Conservation (phyloP, 2,329 filamentous ascomycete genomes). For the Fusarium sp. region DNA sequence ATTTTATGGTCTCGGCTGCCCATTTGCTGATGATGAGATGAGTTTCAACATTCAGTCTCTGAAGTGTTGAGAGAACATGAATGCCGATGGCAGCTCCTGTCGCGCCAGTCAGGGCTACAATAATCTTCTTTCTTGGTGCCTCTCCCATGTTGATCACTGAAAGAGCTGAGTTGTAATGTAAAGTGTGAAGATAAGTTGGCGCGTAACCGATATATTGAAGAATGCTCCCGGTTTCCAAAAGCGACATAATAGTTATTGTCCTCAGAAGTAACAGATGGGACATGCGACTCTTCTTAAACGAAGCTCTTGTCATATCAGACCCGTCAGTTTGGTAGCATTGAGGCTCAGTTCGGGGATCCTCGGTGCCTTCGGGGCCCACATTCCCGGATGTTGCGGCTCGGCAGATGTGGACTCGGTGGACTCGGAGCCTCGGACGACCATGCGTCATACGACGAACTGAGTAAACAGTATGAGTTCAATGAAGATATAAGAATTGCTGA, state of each 20-base stretch:
- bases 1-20: constrained; percentile 59
- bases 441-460: not conserved
- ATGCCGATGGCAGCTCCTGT: constrained; percentile 58
- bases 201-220: not conserved
- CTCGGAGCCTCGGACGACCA: constrained; percentile 6
- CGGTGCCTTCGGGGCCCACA: not conserved
- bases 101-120: constrained; percentile 62
- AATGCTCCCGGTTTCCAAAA: not conserved
- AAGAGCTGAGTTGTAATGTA: not conserved
- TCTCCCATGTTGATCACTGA: not conserved
- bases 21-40: constrained; percentile 61
- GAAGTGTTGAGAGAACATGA: constrained; percentile 53
- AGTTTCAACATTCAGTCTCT: constrained; percentile 57
- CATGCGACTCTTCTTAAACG: not conserved
- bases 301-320: not conserved
- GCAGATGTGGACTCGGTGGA: constrained; percentile 1
- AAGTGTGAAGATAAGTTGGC: not conserved
- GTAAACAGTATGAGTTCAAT: not conserved
- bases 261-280: not conserved
- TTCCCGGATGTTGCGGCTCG: not conserved
- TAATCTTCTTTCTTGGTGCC: constrained; percentile 45
- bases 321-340: not conserved
- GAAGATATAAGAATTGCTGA: not conserved
- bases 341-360: not conserved
- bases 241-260: not conserved